Evolutionary conservation across 805 yeast species (phyloP).

Genomic region (Metschnikowia cubensis): DNA sequence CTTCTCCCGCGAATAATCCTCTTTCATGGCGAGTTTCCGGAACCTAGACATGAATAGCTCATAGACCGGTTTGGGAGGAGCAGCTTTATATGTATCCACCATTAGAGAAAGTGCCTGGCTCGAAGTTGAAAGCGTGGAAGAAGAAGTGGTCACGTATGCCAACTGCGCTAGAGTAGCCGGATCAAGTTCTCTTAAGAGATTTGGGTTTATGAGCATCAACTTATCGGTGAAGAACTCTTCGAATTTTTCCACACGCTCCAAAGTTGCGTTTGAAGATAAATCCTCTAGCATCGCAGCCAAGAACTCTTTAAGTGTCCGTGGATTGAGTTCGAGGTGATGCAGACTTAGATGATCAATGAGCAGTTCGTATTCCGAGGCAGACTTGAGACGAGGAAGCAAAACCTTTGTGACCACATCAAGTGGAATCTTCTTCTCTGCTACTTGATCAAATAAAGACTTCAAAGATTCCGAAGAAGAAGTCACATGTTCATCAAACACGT

Average conservation of each 20-base stretch:
- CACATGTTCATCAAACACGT: slow-evolving; percentile 2
- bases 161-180: slow-evolving; percentile 23
- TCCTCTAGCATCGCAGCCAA: slow-evolving; percentile 13
- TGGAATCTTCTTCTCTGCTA: slow-evolving; percentile 2
- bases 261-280: slow-evolving; percentile 11
- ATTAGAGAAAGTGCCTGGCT: slow-evolving; percentile 13
- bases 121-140: slow-evolving; percentile 15
- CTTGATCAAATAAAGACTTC: slow-evolving; percentile 4
- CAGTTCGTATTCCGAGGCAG: slow-evolving; percentile 10
- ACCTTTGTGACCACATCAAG: slow-evolving; percentile 12
- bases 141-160: slow-evolving; percentile 18
- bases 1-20: slow-evolving; percentile 8
- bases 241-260: slow-evolving; percentile 12
- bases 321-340: slow-evolving; percentile 12
- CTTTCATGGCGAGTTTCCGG: slow-evolving; percentile 7
- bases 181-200: slow-evolving; percentile 14
- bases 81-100: slow-evolving; percentile 9
- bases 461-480: slow-evolving; percentile 2
- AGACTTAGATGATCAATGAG: slow-evolving; percentile 13
- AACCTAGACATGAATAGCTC: slow-evolving; percentile 19
- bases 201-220: slow-evolving; percentile 14
- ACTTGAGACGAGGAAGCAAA: slow-evolving; percentile 15
- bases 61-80: slow-evolving; percentile 25
- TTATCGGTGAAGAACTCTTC: slow-evolving; percentile 6
- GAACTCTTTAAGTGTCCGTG: slow-evolving; percentile 13